Evolutionary conservation across 2,329 filamentous ascomycete genomes (phyloP).

Genomic region (Apiospora aurea): DNA sequence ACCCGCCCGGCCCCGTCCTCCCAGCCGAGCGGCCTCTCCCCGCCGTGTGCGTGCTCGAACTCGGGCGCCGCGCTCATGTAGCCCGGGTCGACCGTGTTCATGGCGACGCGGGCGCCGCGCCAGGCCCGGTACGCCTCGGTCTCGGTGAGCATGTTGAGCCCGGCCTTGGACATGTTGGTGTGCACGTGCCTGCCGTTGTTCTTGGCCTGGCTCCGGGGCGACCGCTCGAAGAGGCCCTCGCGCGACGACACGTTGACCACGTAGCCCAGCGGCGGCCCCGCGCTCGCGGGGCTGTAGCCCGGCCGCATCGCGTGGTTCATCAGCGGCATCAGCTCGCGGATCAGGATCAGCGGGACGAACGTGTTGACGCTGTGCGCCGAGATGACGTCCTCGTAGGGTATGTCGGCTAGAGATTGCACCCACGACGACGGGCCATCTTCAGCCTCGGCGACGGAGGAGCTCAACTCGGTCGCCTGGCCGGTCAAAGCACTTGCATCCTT

Average conservation of each 20-base stretch:
- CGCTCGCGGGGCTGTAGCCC: not conserved
- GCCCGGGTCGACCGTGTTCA: constrained; percentile 48
- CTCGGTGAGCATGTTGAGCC: constrained; percentile 50
- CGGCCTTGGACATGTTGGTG: constrained; percentile 50
- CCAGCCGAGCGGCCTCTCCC: constrained; percentile 44
- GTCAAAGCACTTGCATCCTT: not conserved
- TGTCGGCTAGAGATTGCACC: constrained; percentile 44
- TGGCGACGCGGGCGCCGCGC: constrained; percentile 40
- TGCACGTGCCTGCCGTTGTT: constrained; percentile 44
- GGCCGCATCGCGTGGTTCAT: constrained; percentile 33
- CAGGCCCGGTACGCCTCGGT: constrained; percentile 44
- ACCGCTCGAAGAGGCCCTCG: constrained; percentile 44
- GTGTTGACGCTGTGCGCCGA: constrained; percentile 46
- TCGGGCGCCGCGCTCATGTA: constrained; percentile 48
- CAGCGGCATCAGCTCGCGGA: constrained; percentile 44
- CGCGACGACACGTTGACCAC: constrained; percentile 46
- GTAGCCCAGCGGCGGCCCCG: constrained; percentile 32
- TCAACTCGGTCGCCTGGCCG: not conserved
- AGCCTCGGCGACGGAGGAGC: not conserved
- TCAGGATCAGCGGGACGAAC: constrained; percentile 47
- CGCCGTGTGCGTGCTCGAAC: constrained; percentile 33
- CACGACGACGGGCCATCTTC: constrained; percentile 40
- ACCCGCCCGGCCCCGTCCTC: constrained; percentile 47
- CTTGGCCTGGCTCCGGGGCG: constrained; percentile 34
- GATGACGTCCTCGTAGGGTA: constrained; percentile 48